A percentile compares a stretch with the other conserved stretches of the same genome.
Evolutionary conservation across 768 basidiomycete genomes (phyloP).

Genomic region (Lentinula raphanica): DNA sequence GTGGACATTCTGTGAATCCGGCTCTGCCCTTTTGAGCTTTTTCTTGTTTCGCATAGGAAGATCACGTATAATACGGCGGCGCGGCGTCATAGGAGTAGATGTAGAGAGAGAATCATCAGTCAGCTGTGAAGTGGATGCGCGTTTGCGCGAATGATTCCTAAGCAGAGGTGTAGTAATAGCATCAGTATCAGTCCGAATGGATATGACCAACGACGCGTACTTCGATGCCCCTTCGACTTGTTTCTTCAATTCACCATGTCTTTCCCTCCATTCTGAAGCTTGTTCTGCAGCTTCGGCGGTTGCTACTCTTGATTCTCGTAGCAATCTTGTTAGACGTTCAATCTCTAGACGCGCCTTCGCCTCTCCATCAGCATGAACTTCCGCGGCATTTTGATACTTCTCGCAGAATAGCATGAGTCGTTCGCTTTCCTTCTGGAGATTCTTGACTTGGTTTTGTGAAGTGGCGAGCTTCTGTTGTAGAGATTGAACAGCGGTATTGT

Average conservation of each 20-base stretch:
- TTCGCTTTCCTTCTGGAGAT: slow-evolving; percentile 36
- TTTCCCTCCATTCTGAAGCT: neutral
- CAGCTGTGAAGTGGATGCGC: neutral
- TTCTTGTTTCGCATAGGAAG: slow-evolving; percentile 1
- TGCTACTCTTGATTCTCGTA: neutral
- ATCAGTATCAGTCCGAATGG: neutral
- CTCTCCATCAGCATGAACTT: slow-evolving; percentile 27
- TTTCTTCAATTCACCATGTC: neutral
- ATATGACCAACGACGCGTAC: neutral
- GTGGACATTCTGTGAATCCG: too few relatives aligned
- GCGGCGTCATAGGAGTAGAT: neutral
- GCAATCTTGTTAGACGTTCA: neutral
- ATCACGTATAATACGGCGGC: slow-evolving; percentile 6
- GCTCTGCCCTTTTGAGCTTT: neutral
- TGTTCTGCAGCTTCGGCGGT: neutral
- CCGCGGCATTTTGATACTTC: slow-evolving; percentile 27
- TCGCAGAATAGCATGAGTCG: slow-evolving; percentile 40
- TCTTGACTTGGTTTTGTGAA: slow-evolving; percentile 33
- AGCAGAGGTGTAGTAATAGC: neutral
- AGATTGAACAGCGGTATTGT: slow-evolving; percentile 17
- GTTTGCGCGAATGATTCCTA: slow-evolving; percentile 1
- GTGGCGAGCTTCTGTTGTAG: slow-evolving; percentile 28
- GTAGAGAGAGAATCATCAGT: neutral
- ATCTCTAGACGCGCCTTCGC: slow-evolving; percentile 11
- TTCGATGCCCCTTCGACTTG: neutral